Evolutionary conservation across 257 asterid species (phyloP), one percentile per base, ranked within the genome.

Genomic region (Solanum chiquidenum): DNA sequence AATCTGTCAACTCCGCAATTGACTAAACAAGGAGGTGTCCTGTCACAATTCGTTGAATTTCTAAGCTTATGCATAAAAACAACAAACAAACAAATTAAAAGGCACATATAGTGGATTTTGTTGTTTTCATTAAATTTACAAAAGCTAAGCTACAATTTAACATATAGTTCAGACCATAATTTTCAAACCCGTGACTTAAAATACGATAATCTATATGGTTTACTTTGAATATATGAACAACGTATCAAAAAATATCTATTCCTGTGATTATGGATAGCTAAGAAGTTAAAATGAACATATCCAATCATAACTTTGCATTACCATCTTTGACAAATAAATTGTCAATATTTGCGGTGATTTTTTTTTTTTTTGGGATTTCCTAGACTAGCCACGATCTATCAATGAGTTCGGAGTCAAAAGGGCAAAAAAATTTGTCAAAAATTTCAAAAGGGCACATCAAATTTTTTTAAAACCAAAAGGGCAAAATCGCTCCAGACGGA

Each of bases 1-100:
- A 52, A 16, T 52, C 0, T 6, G 4, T 16, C 0, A 2, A 49
- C 1, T 2, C 62, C 4, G 3, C 4, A 1, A 1, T 2, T 16
- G 9, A 52, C 9, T 52, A 52, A 52, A 16, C 23, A 52, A 52
- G 9, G 62, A 52, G 62, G 62, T 52, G 62, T 52, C 62, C 1
- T 52, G 23, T 52, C 62, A 52, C 62, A 52, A 52, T 52, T 52
- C 3, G 58, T 52, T 5, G 62, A 52, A 52, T 52, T 52, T 52
- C 62, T 52, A 52, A 52, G 62, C 23, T 52, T 52, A 52, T 52
- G 62, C 62, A 52, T 52, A 52, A 52, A 16, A 52, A 16, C 23
- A 52, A 52, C 62, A 52, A 16, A 52, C 62, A 52, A 52, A 52
- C 62, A 52, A 52, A 16, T 16, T 52, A 0, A 6, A 52, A 52